Conservation (phyloP, 805 yeast genomes). For the Candida nanaspora region DNA sequence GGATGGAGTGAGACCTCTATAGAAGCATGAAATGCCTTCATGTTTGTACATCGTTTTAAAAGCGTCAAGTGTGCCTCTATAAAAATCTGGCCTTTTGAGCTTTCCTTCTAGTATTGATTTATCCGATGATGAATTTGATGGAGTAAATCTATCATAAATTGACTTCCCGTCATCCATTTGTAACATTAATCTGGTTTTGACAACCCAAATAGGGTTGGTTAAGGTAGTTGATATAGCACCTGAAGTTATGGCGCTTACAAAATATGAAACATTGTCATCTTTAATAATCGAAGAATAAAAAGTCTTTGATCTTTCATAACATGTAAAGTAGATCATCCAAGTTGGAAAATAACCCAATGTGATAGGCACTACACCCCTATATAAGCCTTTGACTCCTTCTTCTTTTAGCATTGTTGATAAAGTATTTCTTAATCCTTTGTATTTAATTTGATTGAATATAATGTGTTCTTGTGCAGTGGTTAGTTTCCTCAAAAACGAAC, state of each 20-base stretch:
- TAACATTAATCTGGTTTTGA: conserved; percentile 89
- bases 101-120: conserved; percentile 10
- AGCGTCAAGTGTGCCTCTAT: conserved; percentile 79
- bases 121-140: conserved; percentile 6
- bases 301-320: conserved; percentile 73
- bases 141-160: conserved; percentile 26
- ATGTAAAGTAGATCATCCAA: conserved; percentile 93
- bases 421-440: conserved; percentile 58
- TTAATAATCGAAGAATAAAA: conserved; percentile 17
- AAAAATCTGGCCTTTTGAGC: conserved; percentile 27
- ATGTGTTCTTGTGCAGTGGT: conserved; percentile 6
- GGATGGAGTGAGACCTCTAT: conserved; percentile 87
- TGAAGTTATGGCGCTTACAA: conserved; percentile 70
- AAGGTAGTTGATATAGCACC: conserved; percentile 79
- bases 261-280: conserved; percentile 29
- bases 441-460: conserved; percentile 26
- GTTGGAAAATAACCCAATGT: conserved; percentile 92
- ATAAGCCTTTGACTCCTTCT: conserved; percentile 79
- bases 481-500: conserved; percentile 32
- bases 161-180: conserved; percentile 49
- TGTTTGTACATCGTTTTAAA: conserved; percentile 65
- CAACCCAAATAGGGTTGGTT: conserved; percentile 97
- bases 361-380: conserved; percentile 89
- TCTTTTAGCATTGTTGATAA: conserved; percentile 58
- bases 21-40: conserved; percentile 79